phyloP scores from a whole-genome alignment of 352 stramenopile genomes.

The Phytophthora cryptogea region DNA sequence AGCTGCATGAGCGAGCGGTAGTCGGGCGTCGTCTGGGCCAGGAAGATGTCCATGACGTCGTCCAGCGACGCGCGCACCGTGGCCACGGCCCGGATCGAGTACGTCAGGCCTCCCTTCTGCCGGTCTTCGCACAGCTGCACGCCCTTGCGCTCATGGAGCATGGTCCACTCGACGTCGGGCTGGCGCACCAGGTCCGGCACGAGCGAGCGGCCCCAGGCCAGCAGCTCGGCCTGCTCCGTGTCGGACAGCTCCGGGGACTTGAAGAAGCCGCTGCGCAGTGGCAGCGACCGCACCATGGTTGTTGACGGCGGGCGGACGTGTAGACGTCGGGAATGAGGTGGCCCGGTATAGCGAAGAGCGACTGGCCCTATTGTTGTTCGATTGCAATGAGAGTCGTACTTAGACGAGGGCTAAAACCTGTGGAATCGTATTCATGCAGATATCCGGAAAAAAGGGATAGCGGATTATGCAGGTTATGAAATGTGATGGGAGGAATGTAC shows the following conservation, averaged over 20 bases:
- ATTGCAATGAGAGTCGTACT: not conserved
- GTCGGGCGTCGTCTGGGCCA: conserved; percentile 55
- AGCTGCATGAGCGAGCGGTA: conserved; percentile 78
- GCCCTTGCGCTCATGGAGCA: conserved; percentile 72
- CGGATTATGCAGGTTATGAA: too few species aligned
- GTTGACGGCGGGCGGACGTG: not conserved
- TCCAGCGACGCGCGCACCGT: conserved; percentile 65
- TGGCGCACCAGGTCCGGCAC: conserved; percentile 67
- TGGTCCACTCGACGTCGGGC: conserved; percentile 78
- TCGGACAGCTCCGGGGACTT: conserved; percentile 59
- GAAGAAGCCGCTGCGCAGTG: conserved; percentile 82
- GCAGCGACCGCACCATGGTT: conserved; percentile 79
- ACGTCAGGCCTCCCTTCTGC: conserved; percentile 81
- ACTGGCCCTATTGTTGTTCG: conserved; percentile 35
- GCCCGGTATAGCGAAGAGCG: conserved; percentile 15
- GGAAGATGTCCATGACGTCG: conserved; percentile 84
- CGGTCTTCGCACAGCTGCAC: conserved; percentile 76
- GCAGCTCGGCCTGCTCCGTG: conserved; percentile 68
- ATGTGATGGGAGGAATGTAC: too few species aligned
- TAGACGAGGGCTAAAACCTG: not conserved
- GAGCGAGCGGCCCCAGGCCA: conserved; percentile 76
- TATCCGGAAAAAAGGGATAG: too few species aligned
- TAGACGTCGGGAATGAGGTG: conserved; percentile 11
- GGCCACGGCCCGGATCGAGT: conserved; percentile 70
- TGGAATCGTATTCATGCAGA: too few species aligned